Conservation (phyloP, 1,284 basidiomycete species). For the Volvariella surrecta region DNA sequence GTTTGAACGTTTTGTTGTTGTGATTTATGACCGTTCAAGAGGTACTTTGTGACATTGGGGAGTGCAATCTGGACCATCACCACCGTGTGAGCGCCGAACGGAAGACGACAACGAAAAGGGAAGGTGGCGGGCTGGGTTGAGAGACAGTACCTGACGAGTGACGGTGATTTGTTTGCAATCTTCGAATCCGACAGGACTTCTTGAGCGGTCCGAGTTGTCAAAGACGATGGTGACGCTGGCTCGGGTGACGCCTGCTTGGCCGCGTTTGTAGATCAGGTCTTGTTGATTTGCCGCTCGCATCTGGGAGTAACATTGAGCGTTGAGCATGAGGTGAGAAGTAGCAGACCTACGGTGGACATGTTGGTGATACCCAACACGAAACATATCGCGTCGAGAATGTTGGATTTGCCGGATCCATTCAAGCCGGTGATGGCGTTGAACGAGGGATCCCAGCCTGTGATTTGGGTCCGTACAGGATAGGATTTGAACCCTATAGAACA, state of each 20-base stretch:
- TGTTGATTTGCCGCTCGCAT: constrained; percentile 95
- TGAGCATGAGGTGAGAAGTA: no score
- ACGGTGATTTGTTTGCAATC: constrained; percentile 89
- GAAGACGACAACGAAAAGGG: no score
- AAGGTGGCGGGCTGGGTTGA: constrained; percentile 10
- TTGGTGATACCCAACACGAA: constrained; percentile 97
- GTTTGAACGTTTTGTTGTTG: constrained; percentile 86
- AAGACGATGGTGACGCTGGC: constrained; percentile 99
- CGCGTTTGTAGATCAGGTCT: constrained; percentile 97
- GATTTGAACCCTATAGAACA: constrained; percentile 79
- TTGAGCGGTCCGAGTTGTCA: constrained; percentile 91
- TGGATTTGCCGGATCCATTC: constrained; percentile 93
- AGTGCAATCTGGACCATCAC: constrained; percentile 84
- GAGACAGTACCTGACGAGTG: constrained; percentile 77
- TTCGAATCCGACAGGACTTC: constrained; percentile 83
- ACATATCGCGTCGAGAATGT: constrained; percentile 96
- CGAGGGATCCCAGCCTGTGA: constrained; percentile 91
- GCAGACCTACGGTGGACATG: constrained; percentile 55
- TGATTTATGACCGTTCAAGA: constrained; percentile 95
- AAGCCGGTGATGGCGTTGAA: constrained; percentile 98
- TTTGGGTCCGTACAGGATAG: constrained; percentile 91
- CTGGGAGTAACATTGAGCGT: constrained; percentile 31
- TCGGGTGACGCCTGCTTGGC: constrained; percentile 95
- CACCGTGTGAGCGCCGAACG: no score
- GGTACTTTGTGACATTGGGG: constrained; percentile 93